These are phyloP conservation scores for Phaeosphaeriaceae sp. DNA, from an alignment of 2,329 filamentous ascomycete genomes.

Conservation along the genomic window DNA sequence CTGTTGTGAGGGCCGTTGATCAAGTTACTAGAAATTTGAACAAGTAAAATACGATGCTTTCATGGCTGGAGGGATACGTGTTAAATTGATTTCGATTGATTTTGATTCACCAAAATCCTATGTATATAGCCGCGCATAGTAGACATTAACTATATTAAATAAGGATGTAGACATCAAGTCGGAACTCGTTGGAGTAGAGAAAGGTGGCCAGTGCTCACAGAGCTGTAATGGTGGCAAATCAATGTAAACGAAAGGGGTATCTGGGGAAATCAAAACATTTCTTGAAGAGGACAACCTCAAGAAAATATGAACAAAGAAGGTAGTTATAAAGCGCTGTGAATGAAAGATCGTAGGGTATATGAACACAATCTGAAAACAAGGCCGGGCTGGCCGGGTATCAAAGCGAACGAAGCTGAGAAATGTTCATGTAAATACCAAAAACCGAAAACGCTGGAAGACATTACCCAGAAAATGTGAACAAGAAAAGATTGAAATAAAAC, in stretches of 20 bases:
- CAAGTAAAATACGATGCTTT: too few species aligned
- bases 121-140: slow-evolving; percentile 5
- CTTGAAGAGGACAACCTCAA: not conserved
- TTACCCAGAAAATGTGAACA: slow-evolving; percentile 8
- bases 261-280: slow-evolving; percentile 3
- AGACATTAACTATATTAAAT: slow-evolving; percentile 26
- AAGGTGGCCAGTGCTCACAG: slow-evolving; percentile 11
- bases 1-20: too few species aligned
- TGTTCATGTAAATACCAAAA: slow-evolving; percentile 17
- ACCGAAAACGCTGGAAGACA: slow-evolving; percentile 17
- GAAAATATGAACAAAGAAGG: slow-evolving; percentile 10
- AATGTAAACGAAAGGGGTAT: slow-evolving; percentile 19
- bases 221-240: slow-evolving; percentile 9
- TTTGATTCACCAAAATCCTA: slow-evolving; percentile 4
- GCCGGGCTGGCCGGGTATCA: slow-evolving; percentile 35
- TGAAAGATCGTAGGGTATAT: slow-evolving; percentile 10
- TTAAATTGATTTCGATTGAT: not conserved
- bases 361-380: slow-evolving; percentile 6
- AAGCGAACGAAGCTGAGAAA: slow-evolving; percentile 19
- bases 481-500: slow-evolving; percentile 5
- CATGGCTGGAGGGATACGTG: not conserved
- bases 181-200: slow-evolving; percentile 22
- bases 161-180: slow-evolving; percentile 22
- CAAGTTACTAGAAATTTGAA: too few species aligned
- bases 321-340: slow-evolving; percentile 16